Evolutionary conservation across 495 filamentous ascomycete genomes (phyloP), one percentile per base, ranked within the genome.

Genomic region (Neurospora pannonica): DNA sequence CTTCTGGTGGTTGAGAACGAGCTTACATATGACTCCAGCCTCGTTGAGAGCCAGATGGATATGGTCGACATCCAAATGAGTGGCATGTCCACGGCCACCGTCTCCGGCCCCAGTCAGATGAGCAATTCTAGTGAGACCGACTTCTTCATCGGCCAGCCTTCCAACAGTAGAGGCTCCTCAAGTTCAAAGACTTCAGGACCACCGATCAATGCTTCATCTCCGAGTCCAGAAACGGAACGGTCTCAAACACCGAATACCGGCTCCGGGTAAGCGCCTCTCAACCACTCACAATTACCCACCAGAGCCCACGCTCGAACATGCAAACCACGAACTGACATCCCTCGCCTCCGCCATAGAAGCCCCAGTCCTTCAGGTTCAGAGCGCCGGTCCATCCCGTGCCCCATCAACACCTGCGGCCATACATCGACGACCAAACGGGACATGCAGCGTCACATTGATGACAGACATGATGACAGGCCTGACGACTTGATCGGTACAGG

Each of bases 1-100:
- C 0, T 0, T 3, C 17, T 42, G 0, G 17, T 0, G 6, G 15
- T 3, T 3, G 40, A 17, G 0, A 42, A 19, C 5, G 2, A 5
- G 8, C 19, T 42, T 0, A 5, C 17, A 7, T 1, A 42, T 28
- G 10, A 13, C 21, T 13, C 5, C 21, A 54, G 21, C 10, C 10
- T 0, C 5, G 0, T 15, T 13, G 9, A 15, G 46, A 24, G 21
- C 46, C 46, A 54, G 21, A 54, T 54, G 46, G 5, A 24, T 3
- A 28, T 13, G 21, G 21, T 1, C 21, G 46, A 54, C 46, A 6
- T 54, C 11, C 46, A 5, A 0, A 5, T 28, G 10, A 54, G 0
- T 24, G 46, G 46, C 10, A 6, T 28, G 21, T 1, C 21, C 46
- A 3, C 46, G 21, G 1, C 0, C 46, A 54, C 2, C 2, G 9